phyloP scores from a whole-genome alignment of 805 yeast genomes.

The Ogataea haglerorum region DNA sequence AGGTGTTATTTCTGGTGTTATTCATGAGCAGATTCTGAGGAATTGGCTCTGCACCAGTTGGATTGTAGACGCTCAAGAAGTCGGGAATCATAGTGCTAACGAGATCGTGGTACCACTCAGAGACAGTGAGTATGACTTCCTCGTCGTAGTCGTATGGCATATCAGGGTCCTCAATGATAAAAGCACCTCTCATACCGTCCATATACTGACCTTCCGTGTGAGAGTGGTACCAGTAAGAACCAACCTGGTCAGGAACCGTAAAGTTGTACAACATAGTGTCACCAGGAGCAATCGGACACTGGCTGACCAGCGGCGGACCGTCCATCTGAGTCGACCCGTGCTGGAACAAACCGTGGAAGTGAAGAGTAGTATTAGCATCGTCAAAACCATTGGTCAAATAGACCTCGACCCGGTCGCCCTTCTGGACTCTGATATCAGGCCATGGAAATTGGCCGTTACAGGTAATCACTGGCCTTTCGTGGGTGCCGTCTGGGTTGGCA shows the following conservation, averaged over 20 bases:
- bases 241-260: slow-evolving; percentile 77
- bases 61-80: slow-evolving; percentile 75
- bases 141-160: slow-evolving; percentile 78
- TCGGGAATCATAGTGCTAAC: slow-evolving; percentile 47
- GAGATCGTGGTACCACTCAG: slow-evolving; percentile 85
- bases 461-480: slow-evolving; percentile 44
- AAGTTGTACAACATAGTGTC: slow-evolving; percentile 75
- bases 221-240: slow-evolving; percentile 97
- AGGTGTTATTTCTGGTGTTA: slow-evolving; percentile 73
- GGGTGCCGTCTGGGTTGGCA: slow-evolving; percentile 55
- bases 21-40: slow-evolving; percentile 80
- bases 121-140: slow-evolving; percentile 62
- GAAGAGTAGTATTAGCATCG: slow-evolving; percentile 71
- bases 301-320: slow-evolving; percentile 85
- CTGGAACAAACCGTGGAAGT: slow-evolving; percentile 93
- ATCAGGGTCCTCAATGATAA: slow-evolving; percentile 63
- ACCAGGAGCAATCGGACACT: slow-evolving; percentile 89
- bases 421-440: slow-evolving; percentile 74
- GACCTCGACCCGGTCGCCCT: slow-evolving; percentile 74
- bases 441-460: slow-evolving; percentile 69
- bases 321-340: slow-evolving; percentile 76
- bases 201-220: slow-evolving; percentile 88
- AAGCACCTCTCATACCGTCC: slow-evolving; percentile 84
- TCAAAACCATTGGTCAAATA: slow-evolving; percentile 73
- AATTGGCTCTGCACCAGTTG: slow-evolving; percentile 98